Evolutionary conservation across 1,139 yeast genomes (phyloP).

Genomic region (Blastobotrys malaysiensis): DNA sequence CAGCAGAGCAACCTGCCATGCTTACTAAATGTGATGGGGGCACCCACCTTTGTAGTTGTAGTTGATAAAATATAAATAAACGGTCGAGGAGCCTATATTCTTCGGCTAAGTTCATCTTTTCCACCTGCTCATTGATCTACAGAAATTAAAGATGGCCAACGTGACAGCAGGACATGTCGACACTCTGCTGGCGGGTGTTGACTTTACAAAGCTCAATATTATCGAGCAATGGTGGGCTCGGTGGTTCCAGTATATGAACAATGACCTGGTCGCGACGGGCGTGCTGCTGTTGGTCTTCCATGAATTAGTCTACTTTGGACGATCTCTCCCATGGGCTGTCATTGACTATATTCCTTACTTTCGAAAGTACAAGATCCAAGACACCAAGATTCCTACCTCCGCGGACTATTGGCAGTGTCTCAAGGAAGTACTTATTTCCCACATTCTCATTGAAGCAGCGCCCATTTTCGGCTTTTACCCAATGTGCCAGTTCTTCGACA

Average conservation of each 20-base stretch:
- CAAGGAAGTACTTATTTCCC: conserved; percentile 75
- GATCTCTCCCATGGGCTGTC: conserved; percentile 83
- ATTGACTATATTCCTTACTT: conserved; percentile 75
- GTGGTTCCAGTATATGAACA: conserved; percentile 70
- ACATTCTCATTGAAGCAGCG: conserved; percentile 84
- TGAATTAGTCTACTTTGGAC: conserved; percentile 77
- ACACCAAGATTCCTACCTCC: conserved; percentile 66
- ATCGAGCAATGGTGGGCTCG: conserved; percentile 77
- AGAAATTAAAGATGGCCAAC: not conserved
- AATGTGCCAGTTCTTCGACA: conserved; percentile 70
- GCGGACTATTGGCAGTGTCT: conserved; percentile 91
- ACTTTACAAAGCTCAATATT: conserved; percentile 14
- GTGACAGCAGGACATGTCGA: not conserved
- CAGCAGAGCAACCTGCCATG: not conserved
- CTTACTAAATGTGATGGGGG: not conserved
- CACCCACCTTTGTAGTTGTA: not conserved
- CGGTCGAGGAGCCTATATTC: not conserved
- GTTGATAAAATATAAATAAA: not conserved
- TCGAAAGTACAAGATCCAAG: conserved; percentile 75
- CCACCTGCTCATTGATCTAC: not conserved
- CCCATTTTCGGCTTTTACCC: conserved; percentile 98
- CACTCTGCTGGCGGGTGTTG: conserved; percentile 2
- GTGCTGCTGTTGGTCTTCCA: conserved; percentile 68
- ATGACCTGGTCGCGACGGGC: conserved; percentile 83
- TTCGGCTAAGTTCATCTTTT: not conserved